Conservation (phyloP, 2,329 filamentous ascomycete genomes). For the Sporothrix pseudoabietina region DNA sequence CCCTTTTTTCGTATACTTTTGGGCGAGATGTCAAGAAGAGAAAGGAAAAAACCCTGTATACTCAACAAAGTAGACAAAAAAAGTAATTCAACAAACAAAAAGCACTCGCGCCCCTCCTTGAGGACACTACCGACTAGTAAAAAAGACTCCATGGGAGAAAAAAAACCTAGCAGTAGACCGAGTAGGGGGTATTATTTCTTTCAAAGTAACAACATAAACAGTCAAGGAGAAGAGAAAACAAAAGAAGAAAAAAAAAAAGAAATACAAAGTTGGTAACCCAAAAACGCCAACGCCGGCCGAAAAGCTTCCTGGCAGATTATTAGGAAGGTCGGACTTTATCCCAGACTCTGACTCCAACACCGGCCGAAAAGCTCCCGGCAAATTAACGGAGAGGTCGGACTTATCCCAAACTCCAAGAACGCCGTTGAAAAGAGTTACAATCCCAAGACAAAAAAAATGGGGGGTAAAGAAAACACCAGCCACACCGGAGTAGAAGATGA, state of each 20-base stretch:
- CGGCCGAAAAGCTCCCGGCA: background rate
- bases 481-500: background rate
- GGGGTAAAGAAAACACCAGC: background rate
- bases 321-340: background rate
- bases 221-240: background rate
- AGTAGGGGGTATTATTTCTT: background rate
- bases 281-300: background rate
- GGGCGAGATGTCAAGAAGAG: no score
- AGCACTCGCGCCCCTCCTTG: background rate
- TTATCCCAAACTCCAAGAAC: background rate
- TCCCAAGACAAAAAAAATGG: no score
- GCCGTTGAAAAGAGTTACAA: no score
- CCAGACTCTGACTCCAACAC: no score
- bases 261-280: background rate
- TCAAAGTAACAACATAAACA: background rate
- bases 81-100: background rate
- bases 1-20: no score
- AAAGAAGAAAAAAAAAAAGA: background rate
- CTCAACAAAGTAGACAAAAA: background rate
- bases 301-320: background rate
- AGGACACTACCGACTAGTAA: background rate
- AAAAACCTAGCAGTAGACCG: background rate
- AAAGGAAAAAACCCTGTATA: no score
- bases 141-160: background rate
- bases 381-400: background rate